A percentile compares a stretch with the other conserved stretches of the same genome.
Conservation (phyloP, 345 rosid genomes). For the Eucalyptus curtisii region DNA sequence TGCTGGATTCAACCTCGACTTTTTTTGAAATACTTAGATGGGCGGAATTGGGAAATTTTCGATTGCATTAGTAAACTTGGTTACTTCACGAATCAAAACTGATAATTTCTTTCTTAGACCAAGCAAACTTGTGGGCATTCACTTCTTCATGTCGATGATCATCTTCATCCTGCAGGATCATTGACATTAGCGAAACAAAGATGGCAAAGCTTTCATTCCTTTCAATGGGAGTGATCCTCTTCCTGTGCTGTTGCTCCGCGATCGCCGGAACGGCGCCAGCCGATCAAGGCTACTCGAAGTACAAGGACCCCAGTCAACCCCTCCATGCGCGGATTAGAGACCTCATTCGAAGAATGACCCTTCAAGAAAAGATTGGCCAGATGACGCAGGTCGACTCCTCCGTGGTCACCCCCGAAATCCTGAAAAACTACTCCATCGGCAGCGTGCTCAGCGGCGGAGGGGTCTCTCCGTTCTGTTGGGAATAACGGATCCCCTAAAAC, state of each 20-base stretch:
- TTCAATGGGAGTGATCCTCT: neutral
- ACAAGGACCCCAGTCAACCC: conserved; percentile 11
- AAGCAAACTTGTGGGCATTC: neutral
- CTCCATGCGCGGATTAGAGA: neutral
- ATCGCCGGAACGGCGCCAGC: neutral
- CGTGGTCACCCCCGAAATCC: conserved; percentile 12
- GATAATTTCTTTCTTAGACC: neutral
- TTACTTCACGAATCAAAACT: neutral
- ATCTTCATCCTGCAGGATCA: neutral
- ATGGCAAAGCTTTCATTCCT: neutral
- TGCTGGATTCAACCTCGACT: too few relatives aligned
- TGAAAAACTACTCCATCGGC: conserved; percentile 66
- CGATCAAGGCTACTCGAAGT: neutral
- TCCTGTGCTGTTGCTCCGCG: neutral
- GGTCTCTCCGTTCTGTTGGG: conserved; percentile 36
- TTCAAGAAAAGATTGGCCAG: conserved; percentile 28
- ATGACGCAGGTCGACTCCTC: conserved; percentile 21
- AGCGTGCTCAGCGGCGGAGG: conserved; percentile 60
- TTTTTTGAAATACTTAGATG: too few relatives aligned
- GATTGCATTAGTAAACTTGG: too few relatives aligned
- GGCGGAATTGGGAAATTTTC: too few relatives aligned
- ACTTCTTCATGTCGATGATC: neutral
- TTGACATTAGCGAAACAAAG: neutral
- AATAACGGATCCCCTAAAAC: too few relatives aligned
- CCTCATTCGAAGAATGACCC: conserved; percentile 15